Base-by-base conservation (phyloP, 1,284 basidiomycete genomes). In the Trichosporon asahii region DNA sequence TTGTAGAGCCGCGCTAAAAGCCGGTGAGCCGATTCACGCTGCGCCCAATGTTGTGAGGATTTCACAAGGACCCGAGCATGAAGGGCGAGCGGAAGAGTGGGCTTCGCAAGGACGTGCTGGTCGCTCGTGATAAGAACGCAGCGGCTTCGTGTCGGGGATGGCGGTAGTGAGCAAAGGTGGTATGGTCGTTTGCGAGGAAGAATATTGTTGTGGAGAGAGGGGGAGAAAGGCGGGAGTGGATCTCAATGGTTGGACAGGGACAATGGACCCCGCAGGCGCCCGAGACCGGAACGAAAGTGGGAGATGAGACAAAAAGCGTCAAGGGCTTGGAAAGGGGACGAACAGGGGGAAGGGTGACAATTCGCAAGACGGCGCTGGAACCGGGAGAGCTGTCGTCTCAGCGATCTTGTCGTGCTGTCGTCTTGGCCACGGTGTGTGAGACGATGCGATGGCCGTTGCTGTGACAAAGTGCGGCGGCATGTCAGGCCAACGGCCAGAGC, bases 201-300 rank as follows among this genome's bases (percentile, higher is more conserved):
- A 31, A 31, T 60, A 31, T 60, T 27, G 55, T 27, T 14, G 55
- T 60, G 55, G 55, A 31, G 27, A 60, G 55, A n/a, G 57, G 57
- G 57, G 23, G 49, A 6, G 46, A 53, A 53, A 9, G 49, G 57
- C 57, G 57, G 57, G 57, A 61, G 57, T 61, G 57, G 57, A 61
- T 61, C 57, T 61, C 57, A 31, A 61, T 31, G 27, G 57, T 61
- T 61, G 57, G 29, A 33, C 57, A 61, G 57, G 57, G 57, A 31
- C 57, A 61, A 61, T 31, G 57, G 57, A 61, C 57, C 57, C 57
- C 57, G 57, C 57, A 61, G 57, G 57, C 57, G 57, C 29, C 57
- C 57, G 57, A 61, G 57, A 61, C 57, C 57, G 57, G 57, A 61
- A 61, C 49, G 49, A 53, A 31, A 61, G 29, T 31, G 57, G 29